phyloP scores from a whole-genome alignment of 805 yeast species.

The Candida coquimbonensis region DNA sequence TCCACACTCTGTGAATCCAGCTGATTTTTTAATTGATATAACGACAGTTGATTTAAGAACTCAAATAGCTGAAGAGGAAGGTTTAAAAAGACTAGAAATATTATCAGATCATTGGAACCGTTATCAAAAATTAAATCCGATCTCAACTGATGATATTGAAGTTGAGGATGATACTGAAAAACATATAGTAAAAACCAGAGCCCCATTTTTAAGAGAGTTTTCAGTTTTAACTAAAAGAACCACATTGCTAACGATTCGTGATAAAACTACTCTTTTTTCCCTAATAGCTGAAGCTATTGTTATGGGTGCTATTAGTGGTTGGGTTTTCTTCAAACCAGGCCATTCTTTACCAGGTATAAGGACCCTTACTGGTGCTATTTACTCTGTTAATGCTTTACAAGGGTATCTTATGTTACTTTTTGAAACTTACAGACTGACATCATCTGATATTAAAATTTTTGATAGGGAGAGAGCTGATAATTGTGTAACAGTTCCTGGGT shows the following conservation, averaged over 20 bases:
- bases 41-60: slow-evolving; percentile 42
- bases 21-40: slow-evolving; percentile 43
- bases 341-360: slow-evolving; percentile 55
- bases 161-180: background rate
- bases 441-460: slow-evolving; percentile 47
- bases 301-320: slow-evolving; percentile 43
- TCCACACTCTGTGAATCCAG: slow-evolving; percentile 43
- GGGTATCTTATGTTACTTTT: slow-evolving; percentile 50
- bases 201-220: slow-evolving; percentile 39
- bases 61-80: slow-evolving; percentile 26
- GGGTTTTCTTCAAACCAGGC: slow-evolving; percentile 68
- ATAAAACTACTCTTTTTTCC: slow-evolving; percentile 33
- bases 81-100: slow-evolving; percentile 24
- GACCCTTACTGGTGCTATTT: slow-evolving; percentile 45
- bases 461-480: slow-evolving; percentile 70
- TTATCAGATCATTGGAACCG: slow-evolving; percentile 31
- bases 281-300: slow-evolving; percentile 13
- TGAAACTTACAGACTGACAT: slow-evolving; percentile 52
- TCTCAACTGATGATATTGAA: background rate
- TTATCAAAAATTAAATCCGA: background rate
- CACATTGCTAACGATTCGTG: slow-evolving; percentile 35
- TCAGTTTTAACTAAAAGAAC: slow-evolving; percentile 34
- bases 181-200: slow-evolving; percentile 17
- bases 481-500: slow-evolving; percentile 60
- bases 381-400: slow-evolving; percentile 46